Base-by-base conservation (phyloP, 2,329 filamentous ascomycete species). In the Monilinia fructigena region DNA sequence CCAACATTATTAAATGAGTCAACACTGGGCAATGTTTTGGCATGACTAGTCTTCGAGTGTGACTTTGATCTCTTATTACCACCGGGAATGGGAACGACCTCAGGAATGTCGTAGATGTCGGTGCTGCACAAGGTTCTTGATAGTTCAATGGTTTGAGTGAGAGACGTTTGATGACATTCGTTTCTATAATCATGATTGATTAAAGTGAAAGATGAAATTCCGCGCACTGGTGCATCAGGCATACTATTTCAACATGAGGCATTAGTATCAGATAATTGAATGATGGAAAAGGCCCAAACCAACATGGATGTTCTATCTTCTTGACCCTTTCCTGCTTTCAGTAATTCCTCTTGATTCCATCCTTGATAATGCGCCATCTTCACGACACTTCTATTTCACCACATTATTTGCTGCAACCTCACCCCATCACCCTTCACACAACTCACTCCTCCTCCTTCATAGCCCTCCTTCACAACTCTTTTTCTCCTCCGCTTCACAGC, bases 191-290 rank as follows among this genome's bases (percentile, higher is more conserved):
- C 14, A 18, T 26, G 42, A 58, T 74, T 72, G 56, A 74, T 66
- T 2, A 71, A 70, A 18, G 66, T 73, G 62, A 74, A 73, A 23
- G 68, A 70, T 67, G 65, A 20, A n/a, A 5, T 20, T 66, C 23
- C 35, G 14, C 35, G 54, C 26, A 42, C n/a, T 38, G 23, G n/a
- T 48, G 42, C n/a, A 31, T 26, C 35, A 20, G 45, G 23, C 26
- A 20, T 23, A 40, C 55, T 65, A 5, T 14, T 47, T 50, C 11
- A 38, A 26, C 18, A 42, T 42, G 8, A 20, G 40, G 55, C 31
- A 42, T 65, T 28, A 60, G 45, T 42, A 38, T 53, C 14, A 45
- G n/a, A 35, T 31, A 7, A 38, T 38, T 48, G 28, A 60, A 38
- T 7, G 2, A 23, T 50, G 42, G 45, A 45, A 26, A 42, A 18